These are phyloP conservation scores for Schizosaccharomyces cryophilus DNA, from an alignment of 805 yeast species.

Conservation along the genomic window DNA sequence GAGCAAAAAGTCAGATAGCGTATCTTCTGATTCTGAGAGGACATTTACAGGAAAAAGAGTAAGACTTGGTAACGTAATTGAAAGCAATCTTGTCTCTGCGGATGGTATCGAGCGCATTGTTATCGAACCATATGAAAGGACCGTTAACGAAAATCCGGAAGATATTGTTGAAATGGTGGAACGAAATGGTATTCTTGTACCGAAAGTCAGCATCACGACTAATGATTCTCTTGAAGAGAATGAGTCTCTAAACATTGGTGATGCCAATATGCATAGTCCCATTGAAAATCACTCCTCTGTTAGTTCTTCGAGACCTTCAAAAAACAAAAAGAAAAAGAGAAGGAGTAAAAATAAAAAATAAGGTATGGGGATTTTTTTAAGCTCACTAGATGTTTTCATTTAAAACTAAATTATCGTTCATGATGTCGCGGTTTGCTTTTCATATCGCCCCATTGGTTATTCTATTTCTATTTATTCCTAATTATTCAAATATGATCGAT, in stretches of 20 bases:
- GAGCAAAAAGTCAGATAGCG: neutral
- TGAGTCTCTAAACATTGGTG: neutral
- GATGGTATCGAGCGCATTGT: neutral
- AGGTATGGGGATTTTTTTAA: no score
- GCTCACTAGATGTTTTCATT: no score
- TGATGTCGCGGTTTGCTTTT: no score
- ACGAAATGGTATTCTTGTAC: neutral
- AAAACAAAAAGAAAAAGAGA: no score
- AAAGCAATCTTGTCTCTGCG: neutral
- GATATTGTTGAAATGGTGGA: neutral
- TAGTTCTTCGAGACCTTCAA: no score
- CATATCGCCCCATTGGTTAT: no score
- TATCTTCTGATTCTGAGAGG: neutral
- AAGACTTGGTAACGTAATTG: neutral
- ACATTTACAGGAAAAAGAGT: neutral
- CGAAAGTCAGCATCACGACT: neutral
- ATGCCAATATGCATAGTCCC: no score
- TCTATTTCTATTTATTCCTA: no score
- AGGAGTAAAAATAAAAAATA: no score
- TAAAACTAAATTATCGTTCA: no score
- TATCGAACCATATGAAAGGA: neutral
- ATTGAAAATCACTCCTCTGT: no score
- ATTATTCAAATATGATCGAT: no score
- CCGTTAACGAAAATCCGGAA: neutral
- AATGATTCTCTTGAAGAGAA: neutral